phyloP scores from a whole-genome alignment of 176 grass and related monocot species.

The Carex cristatella region DNA sequence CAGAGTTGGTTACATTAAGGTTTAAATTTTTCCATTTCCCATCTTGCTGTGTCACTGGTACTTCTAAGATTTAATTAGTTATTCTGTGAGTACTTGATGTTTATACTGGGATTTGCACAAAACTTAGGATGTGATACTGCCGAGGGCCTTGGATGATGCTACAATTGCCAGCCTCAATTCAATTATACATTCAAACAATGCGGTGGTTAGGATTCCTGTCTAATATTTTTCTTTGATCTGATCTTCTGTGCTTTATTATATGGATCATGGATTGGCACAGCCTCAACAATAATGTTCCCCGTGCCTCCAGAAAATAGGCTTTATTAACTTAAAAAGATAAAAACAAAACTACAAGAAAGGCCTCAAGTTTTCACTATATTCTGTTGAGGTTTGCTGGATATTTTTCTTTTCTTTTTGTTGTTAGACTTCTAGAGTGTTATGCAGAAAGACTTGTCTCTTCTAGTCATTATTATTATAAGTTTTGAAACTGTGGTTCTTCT shows the following conservation, averaged over 20 bases:
- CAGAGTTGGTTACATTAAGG: slow-evolving; percentile 88
- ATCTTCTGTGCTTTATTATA: neutral
- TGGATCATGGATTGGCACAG: neutral
- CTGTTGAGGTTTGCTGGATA: slow-evolving; percentile 20
- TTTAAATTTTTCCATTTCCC: slow-evolving; percentile 17
- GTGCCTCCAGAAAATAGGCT: neutral
- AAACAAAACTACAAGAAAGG: neutral
- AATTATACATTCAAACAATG: slow-evolving; percentile 90
- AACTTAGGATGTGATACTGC: slow-evolving; percentile 92
- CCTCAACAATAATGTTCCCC: neutral
- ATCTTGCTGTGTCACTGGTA: slow-evolving; percentile 18
- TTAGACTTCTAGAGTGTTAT: slow-evolving; percentile 20
- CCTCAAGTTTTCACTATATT: neutral
- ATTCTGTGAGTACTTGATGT: slow-evolving; percentile 10
- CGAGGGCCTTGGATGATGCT: slow-evolving; percentile 81
- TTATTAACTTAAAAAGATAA: neutral
- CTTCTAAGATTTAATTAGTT: slow-evolving; percentile 24
- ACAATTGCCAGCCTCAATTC: slow-evolving; percentile 74
- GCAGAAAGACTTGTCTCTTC: neutral
- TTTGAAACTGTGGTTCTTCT: slow-evolving; percentile 2
- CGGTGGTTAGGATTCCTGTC: slow-evolving; percentile 57
- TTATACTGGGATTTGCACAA: neutral
- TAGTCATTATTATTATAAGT: neutral
- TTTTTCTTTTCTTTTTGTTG: neutral
- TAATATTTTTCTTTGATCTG: neutral